Evolutionary conservation across 2,329 filamentous ascomycete species (phyloP).

Genomic region (Fusarium proliferatum): DNA sequence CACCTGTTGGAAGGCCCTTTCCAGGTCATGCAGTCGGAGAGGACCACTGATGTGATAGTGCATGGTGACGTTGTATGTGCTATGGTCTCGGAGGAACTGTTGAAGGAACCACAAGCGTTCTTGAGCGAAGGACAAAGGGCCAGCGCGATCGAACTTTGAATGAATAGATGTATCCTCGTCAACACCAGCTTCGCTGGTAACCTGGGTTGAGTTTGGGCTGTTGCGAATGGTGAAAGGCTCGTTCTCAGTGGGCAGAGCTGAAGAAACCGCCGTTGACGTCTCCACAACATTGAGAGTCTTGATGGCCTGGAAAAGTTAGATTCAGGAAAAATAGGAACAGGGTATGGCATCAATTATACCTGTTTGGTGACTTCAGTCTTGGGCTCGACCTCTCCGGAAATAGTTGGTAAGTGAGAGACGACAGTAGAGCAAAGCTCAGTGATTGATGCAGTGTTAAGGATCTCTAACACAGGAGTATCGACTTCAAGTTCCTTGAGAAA

Average conservation of each 20-base stretch:
- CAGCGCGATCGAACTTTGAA: background rate
- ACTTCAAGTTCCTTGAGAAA: conserved; percentile 56
- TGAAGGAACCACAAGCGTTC: conserved; percentile 18
- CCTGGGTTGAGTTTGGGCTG: background rate
- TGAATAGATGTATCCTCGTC: background rate
- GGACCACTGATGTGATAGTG: background rate
- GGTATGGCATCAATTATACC: background rate
- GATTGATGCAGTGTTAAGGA: conserved; percentile 30
- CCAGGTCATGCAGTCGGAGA: background rate
- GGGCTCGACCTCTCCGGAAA: background rate
- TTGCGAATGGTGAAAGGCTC: background rate
- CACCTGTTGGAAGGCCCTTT: conserved; percentile 3
- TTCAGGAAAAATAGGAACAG: background rate
- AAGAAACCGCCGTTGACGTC: background rate
- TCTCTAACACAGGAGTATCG: conserved; percentile 59
- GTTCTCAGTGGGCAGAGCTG: background rate
- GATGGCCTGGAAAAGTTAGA: background rate
- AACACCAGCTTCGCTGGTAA: background rate
- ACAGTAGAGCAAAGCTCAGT: conserved; percentile 6
- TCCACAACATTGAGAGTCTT: background rate
- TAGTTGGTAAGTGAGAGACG: conserved; percentile 3
- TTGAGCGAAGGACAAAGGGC: conserved; percentile 2
- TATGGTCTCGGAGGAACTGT: background rate
- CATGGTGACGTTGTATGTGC: conserved; percentile 4
- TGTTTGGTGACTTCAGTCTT: background rate